Percentiles rank a stretch among this genome's conserved stretches.
phyloP scores from a whole-genome alignment of 495 filamentous ascomycete species.

The Penicillium turbatum region DNA sequence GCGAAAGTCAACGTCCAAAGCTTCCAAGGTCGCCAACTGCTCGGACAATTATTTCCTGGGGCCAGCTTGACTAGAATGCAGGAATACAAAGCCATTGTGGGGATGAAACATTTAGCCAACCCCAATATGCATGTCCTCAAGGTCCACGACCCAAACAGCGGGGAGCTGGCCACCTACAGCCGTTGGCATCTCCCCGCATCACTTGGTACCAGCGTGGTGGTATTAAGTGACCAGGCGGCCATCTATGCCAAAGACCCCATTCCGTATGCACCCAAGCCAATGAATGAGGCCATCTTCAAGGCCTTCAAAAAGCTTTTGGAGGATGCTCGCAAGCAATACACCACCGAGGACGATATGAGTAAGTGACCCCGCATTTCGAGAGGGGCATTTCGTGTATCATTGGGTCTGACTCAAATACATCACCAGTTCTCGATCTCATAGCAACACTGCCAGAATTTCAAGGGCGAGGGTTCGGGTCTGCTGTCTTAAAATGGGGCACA shows the following conservation, averaged over 20 bases:
- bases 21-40: constrained; percentile 12
- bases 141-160: constrained; percentile 12
- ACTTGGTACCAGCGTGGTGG: constrained; percentile 1
- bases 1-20: constrained; percentile 22
- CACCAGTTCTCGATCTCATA: constrained; percentile 42
- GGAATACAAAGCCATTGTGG: constrained; percentile 17
- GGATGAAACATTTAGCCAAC: constrained; percentile 24
- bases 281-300: constrained; percentile 13
- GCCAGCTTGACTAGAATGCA: constrained; percentile 2
- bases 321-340: constrained; percentile 12
- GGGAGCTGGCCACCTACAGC: constrained; percentile 16
- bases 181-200: constrained; percentile 23
- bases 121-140: constrained; percentile 27
- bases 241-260: constrained; percentile 12
- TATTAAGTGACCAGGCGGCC: constrained; percentile 17
- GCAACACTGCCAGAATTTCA: constrained; percentile 44
- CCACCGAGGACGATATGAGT: constrained; percentile 24
- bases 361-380: constrained; percentile 6
- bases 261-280: constrained; percentile 18
- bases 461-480: constrained; percentile 46
- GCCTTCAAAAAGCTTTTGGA: constrained; percentile 18
- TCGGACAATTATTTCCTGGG: constrained; percentile 18
- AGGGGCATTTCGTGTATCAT: background rate
- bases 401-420: background rate
- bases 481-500: constrained; percentile 47